Percentiles rank a stretch among this genome's conserved stretches.
Conservation (phyloP, 345 rosid species). For the Carallia brachiata region DNA sequence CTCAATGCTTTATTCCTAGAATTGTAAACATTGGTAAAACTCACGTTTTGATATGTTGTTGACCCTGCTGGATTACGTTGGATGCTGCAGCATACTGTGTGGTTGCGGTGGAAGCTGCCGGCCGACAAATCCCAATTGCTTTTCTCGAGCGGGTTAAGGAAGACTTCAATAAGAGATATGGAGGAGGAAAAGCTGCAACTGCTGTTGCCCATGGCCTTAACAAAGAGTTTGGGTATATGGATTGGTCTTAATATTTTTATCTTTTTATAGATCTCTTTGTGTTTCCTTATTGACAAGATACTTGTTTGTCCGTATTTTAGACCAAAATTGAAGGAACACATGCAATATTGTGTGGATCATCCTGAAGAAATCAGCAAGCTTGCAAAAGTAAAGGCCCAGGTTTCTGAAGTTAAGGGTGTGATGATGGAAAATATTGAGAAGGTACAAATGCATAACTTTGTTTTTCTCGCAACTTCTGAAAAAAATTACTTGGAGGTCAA, state of each 20-base stretch:
- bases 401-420: slow-evolving; percentile 95
- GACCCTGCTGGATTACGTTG: not conserved
- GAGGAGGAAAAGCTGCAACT: slow-evolving; percentile 88
- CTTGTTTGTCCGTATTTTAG: slow-evolving; percentile 30
- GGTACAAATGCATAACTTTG: slow-evolving; percentile 37
- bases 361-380: slow-evolving; percentile 97
- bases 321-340: slow-evolving; percentile 84
- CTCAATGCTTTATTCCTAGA: not conserved
- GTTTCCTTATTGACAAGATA: not conserved
- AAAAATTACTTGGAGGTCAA: slow-evolving; percentile 2
- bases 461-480: not conserved
- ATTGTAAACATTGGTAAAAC: not conserved
- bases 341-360: slow-evolving; percentile 91
- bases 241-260: not conserved
- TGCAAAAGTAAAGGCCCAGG: slow-evolving; percentile 97
- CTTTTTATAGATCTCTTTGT: not conserved
- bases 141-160: slow-evolving; percentile 85
- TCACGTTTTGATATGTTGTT: not conserved
- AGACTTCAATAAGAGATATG: slow-evolving; percentile 81
- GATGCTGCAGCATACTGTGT: slow-evolving; percentile 77
- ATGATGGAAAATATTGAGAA: slow-evolving; percentile 99
- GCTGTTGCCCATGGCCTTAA: slow-evolving; percentile 74
- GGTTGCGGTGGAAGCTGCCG: slow-evolving; percentile 86
- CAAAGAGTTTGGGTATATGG: slow-evolving; percentile 67
- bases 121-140: slow-evolving; percentile 85